Base-by-base conservation (phyloP, 495 filamentous ascomycete species). In the Lasiosphaeria ovina region DNA sequence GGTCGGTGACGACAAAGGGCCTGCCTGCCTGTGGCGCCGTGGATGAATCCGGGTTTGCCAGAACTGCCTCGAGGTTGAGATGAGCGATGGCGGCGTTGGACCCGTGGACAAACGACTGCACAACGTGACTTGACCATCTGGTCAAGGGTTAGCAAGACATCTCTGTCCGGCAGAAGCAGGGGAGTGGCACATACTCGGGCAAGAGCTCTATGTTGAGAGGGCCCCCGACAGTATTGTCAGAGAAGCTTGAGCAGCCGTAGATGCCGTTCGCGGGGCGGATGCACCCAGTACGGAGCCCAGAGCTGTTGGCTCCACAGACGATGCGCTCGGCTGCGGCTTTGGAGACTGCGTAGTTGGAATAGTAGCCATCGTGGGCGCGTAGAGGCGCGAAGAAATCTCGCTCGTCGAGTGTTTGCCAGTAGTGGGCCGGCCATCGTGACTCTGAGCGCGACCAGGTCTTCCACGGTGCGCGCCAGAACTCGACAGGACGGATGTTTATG, bases 241-340 rank as follows among this genome's bases (percentile, higher is more conserved):
- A 24, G 24, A 24, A 24, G 6, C 71, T 80, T 3, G 81, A 81
- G 54, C 83, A 77, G 12, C 83, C 83, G 60, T 85, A 85, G 34
- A 86, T 80, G 6, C 82, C 83, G 66, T 86, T 84, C 6, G 81
- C 76, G 3, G 83, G 83, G 8, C 83, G 73, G 58, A 86, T 84
- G 61, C 79, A 79, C 17, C 83, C 83, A 0, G 83, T 85, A 5
- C 81, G 76, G 51, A 86, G 77, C 11, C 14, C 32, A 3, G 67
- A 16, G 14, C 70, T 53, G 54, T 83, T 78, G 3, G 79, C 78
- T 4, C 56, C 70, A 36, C 81, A 81, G 0, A 86, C 78, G 12
- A 83, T 68, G 6, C 72, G 59, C 68, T 85, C 83, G 3, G 83
- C 80, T 32, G 76, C 73, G 4, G 76, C 72, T 52, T 86, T 86